Conservation (phyloP, 2,329 filamentous ascomycete genomes). For the Apiospora rasikravindrae region DNA sequence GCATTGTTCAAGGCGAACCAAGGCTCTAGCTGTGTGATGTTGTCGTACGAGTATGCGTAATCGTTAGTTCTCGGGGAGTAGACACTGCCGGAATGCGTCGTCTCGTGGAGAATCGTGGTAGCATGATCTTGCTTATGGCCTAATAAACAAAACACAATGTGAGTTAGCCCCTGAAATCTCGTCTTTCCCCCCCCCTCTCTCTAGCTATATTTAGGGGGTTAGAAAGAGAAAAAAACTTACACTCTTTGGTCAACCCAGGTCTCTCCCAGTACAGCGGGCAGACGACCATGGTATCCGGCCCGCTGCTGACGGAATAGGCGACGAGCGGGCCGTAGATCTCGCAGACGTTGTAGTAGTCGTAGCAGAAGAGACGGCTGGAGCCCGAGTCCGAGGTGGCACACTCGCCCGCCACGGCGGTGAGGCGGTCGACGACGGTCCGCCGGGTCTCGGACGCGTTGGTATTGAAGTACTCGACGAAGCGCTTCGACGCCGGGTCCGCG, state of each 20-base stretch:
- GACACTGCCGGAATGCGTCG: conserved; percentile 30
- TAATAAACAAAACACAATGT: background rate
- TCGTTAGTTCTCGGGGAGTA: conserved; percentile 30
- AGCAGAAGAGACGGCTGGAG: conserved; percentile 26
- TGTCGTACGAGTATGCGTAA: conserved; percentile 29
- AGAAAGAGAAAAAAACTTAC: background rate
- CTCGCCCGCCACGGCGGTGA: conserved; percentile 29
- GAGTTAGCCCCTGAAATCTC: background rate
- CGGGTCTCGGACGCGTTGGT: conserved; percentile 29
- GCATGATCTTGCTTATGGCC: conserved; percentile 31
- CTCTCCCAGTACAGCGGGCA: conserved; percentile 31
- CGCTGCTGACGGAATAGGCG: conserved; percentile 29
- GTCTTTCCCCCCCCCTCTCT: too few relatives aligned
- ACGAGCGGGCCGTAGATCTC: conserved; percentile 28
- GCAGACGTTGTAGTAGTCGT: conserved; percentile 29
- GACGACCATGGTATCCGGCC: conserved; percentile 27
- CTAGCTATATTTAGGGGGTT: background rate
- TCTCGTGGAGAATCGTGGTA: conserved; percentile 33
- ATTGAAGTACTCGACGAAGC: conserved; percentile 32
- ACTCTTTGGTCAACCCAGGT: conserved; percentile 25
- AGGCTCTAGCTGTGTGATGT: conserved; percentile 25
- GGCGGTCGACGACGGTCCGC: conserved; percentile 26
- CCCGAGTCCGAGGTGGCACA: conserved; percentile 29
- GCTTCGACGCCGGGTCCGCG: conserved; percentile 25
- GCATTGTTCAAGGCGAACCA: conserved; percentile 29